phyloP scores from a whole-genome alignment of 805 yeast species.

The Candida tallmaniae region DNA sequence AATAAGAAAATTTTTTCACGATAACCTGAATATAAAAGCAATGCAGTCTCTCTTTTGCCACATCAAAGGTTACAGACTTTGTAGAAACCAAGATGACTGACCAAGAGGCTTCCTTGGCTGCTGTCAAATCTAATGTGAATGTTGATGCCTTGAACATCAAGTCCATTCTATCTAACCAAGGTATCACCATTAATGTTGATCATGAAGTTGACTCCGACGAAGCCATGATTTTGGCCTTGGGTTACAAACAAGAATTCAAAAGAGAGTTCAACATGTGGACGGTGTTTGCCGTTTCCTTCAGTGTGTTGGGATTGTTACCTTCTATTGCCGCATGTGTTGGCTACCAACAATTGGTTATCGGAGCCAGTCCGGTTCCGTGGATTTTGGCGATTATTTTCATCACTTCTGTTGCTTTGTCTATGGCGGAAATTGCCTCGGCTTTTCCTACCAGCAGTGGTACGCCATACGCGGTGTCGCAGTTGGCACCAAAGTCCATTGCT shows the following conservation, averaged over 20 bases:
- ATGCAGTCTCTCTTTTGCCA: neutral
- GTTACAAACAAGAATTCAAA: constrained; percentile 60
- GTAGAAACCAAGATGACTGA: constrained; percentile 6
- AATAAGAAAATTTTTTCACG: no score
- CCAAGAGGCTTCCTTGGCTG: constrained; percentile 13
- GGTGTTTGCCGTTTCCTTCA: constrained; percentile 58
- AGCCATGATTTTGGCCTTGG: constrained; percentile 52
- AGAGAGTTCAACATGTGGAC: constrained; percentile 56
- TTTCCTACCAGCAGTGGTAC: constrained; percentile 68
- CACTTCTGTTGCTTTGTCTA: constrained; percentile 51
- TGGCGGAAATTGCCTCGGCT: constrained; percentile 64
- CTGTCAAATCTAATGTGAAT: constrained; percentile 20
- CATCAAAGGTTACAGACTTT: no score
- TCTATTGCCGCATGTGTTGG: constrained; percentile 61
- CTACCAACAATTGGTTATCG: constrained; percentile 57
- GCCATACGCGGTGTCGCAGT: constrained; percentile 61
- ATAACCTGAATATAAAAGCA: neutral
- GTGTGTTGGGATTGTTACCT: constrained; percentile 61
- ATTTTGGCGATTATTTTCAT: constrained; percentile 53
- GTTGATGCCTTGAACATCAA: constrained; percentile 35
- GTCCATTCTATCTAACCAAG: constrained; percentile 36
- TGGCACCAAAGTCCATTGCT: constrained; percentile 51
- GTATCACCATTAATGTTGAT: constrained; percentile 40
- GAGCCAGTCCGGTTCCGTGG: constrained; percentile 61
- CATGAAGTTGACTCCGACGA: constrained; percentile 47